Evolutionary conservation across 2,329 filamentous ascomycete species (phyloP).

Genomic region (Trichoderma guizhouense): DNA sequence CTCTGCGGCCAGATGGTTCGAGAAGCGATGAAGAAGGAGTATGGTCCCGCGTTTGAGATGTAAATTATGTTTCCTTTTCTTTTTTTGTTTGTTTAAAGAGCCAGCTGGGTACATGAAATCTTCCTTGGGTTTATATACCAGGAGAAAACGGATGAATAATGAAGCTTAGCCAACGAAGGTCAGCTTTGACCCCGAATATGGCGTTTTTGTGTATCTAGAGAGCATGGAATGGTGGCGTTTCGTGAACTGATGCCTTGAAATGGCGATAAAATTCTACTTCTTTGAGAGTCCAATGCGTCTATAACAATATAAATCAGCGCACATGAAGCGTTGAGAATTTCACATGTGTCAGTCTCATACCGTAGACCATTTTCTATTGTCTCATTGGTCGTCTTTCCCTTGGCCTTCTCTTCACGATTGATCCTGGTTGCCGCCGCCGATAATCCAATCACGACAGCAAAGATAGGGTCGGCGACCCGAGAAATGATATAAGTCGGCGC

Average conservation of each 20-base stretch:
- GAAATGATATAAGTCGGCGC: slow-evolving; percentile 59
- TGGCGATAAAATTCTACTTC: slow-evolving; percentile 19
- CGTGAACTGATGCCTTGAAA: not conserved
- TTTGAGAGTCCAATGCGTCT: slow-evolving; percentile 33
- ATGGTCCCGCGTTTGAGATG: slow-evolving; percentile 48
- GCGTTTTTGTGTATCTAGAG: not conserved
- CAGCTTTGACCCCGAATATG: not conserved
- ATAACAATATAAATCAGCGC: slow-evolving; percentile 18
- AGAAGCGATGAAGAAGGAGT: slow-evolving; percentile 68
- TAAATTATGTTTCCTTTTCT: slow-evolving; percentile 22
- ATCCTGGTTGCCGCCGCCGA: slow-evolving; percentile 55
- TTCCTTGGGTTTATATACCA: not conserved
- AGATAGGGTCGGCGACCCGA: slow-evolving; percentile 56
- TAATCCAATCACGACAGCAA: slow-evolving; percentile 55
- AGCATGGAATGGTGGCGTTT: slow-evolving; percentile 1
- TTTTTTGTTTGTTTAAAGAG: not conserved
- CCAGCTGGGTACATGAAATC: not conserved
- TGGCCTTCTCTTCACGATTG: slow-evolving; percentile 58
- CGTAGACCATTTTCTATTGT: slow-evolving; percentile 47
- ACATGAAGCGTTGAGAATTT: not conserved
- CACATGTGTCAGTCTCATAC: slow-evolving; percentile 28
- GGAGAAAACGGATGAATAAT: not conserved
- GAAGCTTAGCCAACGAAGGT: not conserved
- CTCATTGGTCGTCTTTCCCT: slow-evolving; percentile 51
- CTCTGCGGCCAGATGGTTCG: slow-evolving; percentile 66